A percentile compares a stretch with the other conserved stretches of the same genome.
These are phyloP conservation scores for Cladophialophora exuberans DNA, from an alignment of 2,329 filamentous ascomycete genomes.

Conservation along the genomic window DNA sequence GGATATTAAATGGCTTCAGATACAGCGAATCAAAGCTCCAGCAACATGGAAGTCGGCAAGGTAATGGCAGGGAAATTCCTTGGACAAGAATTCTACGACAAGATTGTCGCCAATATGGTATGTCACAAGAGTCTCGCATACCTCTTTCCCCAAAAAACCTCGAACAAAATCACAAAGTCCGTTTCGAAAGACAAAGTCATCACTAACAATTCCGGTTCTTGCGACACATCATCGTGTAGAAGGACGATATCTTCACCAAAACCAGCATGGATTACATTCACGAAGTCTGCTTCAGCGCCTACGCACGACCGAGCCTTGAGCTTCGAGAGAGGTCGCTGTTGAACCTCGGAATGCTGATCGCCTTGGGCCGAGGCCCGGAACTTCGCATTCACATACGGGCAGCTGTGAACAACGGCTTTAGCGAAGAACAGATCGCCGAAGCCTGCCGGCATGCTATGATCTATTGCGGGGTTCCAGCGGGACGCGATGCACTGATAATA, in stretches of 20 bases:
- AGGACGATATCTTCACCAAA: constrained; percentile 13
- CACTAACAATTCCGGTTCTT: no score
- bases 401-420: constrained; percentile 64
- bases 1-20: no score
- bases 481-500: constrained; percentile 42
- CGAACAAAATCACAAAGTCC: no score
- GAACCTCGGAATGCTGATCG: constrained; percentile 67
- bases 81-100: no score
- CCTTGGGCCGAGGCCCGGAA: constrained; percentile 62
- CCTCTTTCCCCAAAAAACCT: no score
- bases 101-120: no score
- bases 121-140: no score
- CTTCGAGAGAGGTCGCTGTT: constrained; percentile 63
- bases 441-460: constrained; percentile 31
- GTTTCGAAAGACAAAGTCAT: no score
- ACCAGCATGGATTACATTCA: constrained; percentile 44
- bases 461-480: constrained; percentile 49
- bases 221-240: not conserved
- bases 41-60: no score
- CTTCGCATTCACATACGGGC: constrained; percentile 66
- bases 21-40: no score
- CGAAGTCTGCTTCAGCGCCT: constrained; percentile 64
- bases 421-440: constrained; percentile 63
- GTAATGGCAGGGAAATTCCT: no score
- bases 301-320: constrained; percentile 61